Percentiles rank a stretch among this genome's conserved stretches.
phyloP scores from a whole-genome alignment of 352 stramenopile species.

The Phytophthora ohioensis region DNA sequence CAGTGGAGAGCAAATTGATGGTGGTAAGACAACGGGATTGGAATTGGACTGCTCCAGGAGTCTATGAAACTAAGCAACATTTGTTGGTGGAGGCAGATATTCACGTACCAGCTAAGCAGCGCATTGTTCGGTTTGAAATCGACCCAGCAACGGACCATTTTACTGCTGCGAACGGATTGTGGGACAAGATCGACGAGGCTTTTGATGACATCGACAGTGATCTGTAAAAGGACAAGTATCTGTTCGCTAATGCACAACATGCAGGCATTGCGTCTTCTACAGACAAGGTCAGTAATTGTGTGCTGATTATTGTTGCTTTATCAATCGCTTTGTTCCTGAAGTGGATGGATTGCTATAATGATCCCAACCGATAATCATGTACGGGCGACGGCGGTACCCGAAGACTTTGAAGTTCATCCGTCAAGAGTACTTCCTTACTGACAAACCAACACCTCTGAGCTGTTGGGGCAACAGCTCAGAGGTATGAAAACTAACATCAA shows the following conservation, averaged over 20 bases:
- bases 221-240: constrained; percentile 35
- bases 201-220: constrained; percentile 69
- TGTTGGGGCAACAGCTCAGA: no score
- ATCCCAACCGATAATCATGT: constrained; percentile 72
- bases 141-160: constrained; percentile 63
- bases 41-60: not conserved
- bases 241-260: not conserved
- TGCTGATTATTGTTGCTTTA: no score
- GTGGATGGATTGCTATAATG: no score
- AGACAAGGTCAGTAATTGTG: no score
- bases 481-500: no score
- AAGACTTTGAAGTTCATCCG: constrained; percentile 38
- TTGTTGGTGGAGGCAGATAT: constrained; percentile 53
- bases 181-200: constrained; percentile 73
- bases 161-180: constrained; percentile 65
- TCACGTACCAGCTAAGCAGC: constrained; percentile 64
- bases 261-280: no score
- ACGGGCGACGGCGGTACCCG: constrained; percentile 78
- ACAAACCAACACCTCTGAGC: no score
- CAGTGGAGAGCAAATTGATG: constrained; percentile 53
- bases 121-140: constrained; percentile 68
- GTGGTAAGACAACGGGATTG: constrained; percentile 30
- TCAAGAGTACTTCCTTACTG: no score
- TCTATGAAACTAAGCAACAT: not conserved
- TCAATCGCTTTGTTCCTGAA: no score